Conservation (phyloP, 176 grass and related monocot species). For the Oryza meyeriana region DNA sequence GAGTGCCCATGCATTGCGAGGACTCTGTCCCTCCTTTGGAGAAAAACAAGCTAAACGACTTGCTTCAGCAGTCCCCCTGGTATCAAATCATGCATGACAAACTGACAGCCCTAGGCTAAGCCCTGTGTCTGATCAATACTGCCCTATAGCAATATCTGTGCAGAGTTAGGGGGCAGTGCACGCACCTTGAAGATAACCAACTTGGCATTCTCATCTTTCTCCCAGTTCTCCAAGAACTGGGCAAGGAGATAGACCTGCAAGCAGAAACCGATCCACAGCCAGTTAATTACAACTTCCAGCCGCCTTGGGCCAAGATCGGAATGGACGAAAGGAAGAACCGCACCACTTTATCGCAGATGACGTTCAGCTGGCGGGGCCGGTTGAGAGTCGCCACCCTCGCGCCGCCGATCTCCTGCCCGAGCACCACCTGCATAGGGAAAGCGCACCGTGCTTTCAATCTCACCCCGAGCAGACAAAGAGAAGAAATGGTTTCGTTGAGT, state of each 20-base stretch:
- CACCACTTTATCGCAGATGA: conserved; percentile 78
- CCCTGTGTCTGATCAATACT: neutral
- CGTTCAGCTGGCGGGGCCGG: conserved; percentile 91
- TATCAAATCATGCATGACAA: neutral
- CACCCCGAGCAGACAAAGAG: neutral
- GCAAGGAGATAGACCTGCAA: conserved; percentile 75
- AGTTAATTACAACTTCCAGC: neutral
- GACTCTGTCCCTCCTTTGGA: neutral
- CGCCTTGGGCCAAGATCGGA: neutral
- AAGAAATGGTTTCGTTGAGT: neutral
- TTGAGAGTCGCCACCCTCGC: conserved; percentile 78
- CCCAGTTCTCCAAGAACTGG: conserved; percentile 87
- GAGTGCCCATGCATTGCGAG: neutral
- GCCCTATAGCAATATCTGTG: neutral
- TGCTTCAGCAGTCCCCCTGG: neutral
- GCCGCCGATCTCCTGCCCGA: conserved; percentile 58
- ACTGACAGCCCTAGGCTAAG: neutral
- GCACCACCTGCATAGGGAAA: conserved; percentile 50
- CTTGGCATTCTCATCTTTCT: conserved; percentile 79
- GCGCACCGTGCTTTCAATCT: neutral
- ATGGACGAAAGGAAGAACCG: neutral
- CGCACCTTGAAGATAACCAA: conserved; percentile 84
- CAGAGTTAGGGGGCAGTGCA: neutral
- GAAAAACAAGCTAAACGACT: neutral
- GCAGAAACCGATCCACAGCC: neutral